Base-by-base conservation (phyloP, 1,139 yeast species). In the Geotrichum bryndzae region DNA sequence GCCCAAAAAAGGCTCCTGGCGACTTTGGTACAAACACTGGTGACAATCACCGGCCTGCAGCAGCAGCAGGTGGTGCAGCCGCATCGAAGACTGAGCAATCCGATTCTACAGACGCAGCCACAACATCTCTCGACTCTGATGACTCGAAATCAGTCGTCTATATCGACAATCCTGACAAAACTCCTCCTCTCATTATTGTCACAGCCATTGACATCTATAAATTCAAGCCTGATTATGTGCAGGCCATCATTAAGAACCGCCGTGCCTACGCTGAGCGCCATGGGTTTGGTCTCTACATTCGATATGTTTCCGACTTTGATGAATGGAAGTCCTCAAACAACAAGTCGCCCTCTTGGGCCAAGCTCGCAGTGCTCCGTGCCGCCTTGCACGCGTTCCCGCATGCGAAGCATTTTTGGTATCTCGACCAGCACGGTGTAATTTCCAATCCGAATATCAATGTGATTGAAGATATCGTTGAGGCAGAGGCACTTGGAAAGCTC, bases 341-440 rank as follows among this genome's bases (percentile, higher is more conserved):
- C 23, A 38, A n/a, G 18, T 48, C 29, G 15, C 31, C 59, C 56
- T 82, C 81, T 63, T 87, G 95, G 94, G 80, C 83, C 27, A 81
- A 85, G 66, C 68, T 86, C 50, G 79, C 81, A 63, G 74, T 84
- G 52, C 71, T 88, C 71, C 80, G 95, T 66, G 92, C 92, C 15
- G 97, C 97, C 8, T 84, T 90, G 86, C 84, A 84, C 73, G 92
- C 96, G 0, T 89, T 90, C 76, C 97, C 97, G 0, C 77, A 85
- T 53, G 87, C 96, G 7, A 84, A 88, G 70, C 87, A 90, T 80
- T 86, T 90, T 69, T 88, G 96, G 91, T 91, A 85, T 70, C 72
- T 91, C 56, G 96, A 88, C 71, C 65, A 66, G 54, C 66, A 86
- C 68, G 83, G 90, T 0, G 73, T 88, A 61, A 83, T 91, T 62